Evolutionary conservation across 1,284 basidiomycete genomes (phyloP), one percentile per base, ranked within the genome.

Genomic region (Ceratobasidium sp.): DNA sequence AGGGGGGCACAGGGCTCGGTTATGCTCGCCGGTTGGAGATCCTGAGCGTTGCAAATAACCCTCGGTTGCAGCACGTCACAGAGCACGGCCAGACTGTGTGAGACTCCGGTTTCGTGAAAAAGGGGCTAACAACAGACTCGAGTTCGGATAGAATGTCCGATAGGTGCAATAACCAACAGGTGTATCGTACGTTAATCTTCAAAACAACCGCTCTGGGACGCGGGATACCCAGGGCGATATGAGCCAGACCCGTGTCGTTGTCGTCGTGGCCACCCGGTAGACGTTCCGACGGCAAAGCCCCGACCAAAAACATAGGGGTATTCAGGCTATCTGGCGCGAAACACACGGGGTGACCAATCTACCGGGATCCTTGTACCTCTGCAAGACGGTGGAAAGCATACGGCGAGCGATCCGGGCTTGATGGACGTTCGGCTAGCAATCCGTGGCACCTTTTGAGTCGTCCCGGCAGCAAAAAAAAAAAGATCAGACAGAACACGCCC

Each of bases 221-320:
- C 5, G 18, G 26, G 10, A 26, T n/a, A 34, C 14, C 41, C 41
- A 23, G 21, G 34, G 34, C 12, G 58, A 28, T 30, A 16, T 21
- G 58, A 45, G 39, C n/a, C 41, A 41, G 12, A 12, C 21, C 8
- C 21, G 39, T 45, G 34, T 28, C 21, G 3, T 45, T 41, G 23
- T 23, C 16, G 36, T 21, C 45, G 58, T 21, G 9, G 9, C 21
- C 58, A 45, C 41, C 39, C 21, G 58, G 39, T 12, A 41, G 41
- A 28, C 43, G 4, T 26, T 6, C 58, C 58, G 58, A 30, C 50
- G 2, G 50, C 12, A 28, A 23, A 28, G 18, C 18, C 2, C 58
- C 58, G 58, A 21, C 58, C n/a, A 5, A 1, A 14, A 9, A 43
- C 39, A 60, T 45, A 60, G 58, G 58, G 58, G 58, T 45, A 60